Conservation (phyloP, 1,139 yeast genomes). For the Debaryomyces singareniensis region DNA sequence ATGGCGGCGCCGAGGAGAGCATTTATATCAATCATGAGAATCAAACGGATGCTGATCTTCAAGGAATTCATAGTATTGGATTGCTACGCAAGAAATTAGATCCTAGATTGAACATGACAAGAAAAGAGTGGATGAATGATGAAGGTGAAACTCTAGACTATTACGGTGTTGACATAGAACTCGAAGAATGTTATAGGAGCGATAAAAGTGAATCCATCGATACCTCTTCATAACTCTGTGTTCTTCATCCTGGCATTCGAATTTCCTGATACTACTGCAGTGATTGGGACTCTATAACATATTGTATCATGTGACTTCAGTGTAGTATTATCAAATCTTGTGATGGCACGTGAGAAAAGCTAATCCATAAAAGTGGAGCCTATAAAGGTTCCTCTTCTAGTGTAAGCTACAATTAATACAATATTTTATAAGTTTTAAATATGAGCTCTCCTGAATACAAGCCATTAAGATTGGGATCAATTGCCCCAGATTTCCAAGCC, state of each 20-base stretch:
- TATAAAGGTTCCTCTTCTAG: neutral
- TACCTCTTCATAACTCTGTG: too few species aligned
- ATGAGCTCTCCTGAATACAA: neutral
- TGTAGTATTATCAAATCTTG: constrained; percentile 1
- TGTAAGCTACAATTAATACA: neutral
- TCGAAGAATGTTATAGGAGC: constrained; percentile 35
- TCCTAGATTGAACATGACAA: constrained; percentile 18
- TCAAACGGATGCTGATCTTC: constrained; percentile 15
- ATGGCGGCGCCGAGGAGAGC: constrained; percentile 51
- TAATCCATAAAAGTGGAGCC: constrained; percentile 5
- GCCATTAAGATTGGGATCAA: constrained; percentile 49
- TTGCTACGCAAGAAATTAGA: constrained; percentile 21
- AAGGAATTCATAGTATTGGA: constrained; percentile 8
- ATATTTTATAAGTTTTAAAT: neutral
- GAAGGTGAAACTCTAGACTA: constrained; percentile 79
- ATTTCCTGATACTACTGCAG: too few species aligned
- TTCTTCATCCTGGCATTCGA: too few species aligned
- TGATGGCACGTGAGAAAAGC: constrained; percentile 13
- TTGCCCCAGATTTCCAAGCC: constrained; percentile 75
- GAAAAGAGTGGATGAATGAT: constrained; percentile 65
- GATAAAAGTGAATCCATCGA: too few species aligned
- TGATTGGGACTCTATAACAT: constrained; percentile 2
- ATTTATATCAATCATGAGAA: constrained; percentile 7
- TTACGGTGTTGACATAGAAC: constrained; percentile 81
- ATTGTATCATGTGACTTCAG: constrained; percentile 2